Conservation (phyloP, 2,329 filamentous ascomycete genomes). For the Neofusicoccum umdonicola region DNA sequence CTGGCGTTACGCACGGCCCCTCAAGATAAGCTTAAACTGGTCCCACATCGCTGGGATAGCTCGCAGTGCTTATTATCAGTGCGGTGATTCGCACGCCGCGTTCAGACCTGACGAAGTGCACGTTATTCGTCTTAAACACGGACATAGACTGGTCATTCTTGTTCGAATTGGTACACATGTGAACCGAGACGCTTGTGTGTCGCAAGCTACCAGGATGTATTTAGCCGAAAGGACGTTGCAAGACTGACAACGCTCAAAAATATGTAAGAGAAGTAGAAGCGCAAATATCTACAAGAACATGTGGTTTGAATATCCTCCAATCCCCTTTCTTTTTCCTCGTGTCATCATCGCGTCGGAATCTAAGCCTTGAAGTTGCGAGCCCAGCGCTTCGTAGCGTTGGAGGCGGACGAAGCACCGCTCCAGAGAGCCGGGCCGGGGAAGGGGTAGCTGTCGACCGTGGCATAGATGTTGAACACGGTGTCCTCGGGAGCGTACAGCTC, state of each 20-base stretch:
- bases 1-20: too few species aligned
- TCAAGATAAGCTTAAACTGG: too few species aligned
- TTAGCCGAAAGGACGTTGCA: background rate
- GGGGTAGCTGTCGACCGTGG: slow-evolving; percentile 4
- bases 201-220: slow-evolving; percentile 7
- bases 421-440: slow-evolving; percentile 16
- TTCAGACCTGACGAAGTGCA: too few species aligned
- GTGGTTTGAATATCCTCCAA: background rate
- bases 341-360: background rate
- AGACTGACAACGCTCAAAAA: background rate
- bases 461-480: slow-evolving; percentile 18
- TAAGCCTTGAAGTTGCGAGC: background rate
- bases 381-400: background rate
- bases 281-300: slow-evolving; percentile 11
- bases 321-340: background rate
- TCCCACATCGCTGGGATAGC: too few species aligned
- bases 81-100: too few species aligned
- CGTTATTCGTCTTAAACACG: too few species aligned
- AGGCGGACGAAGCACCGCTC: background rate
- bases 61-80: too few species aligned
- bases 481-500: slow-evolving; percentile 30
- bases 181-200: background rate
- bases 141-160: too few species aligned
- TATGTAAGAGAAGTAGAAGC: background rate
- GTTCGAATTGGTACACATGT: too few species aligned